Percentiles rank a stretch among this genome's conserved stretches.
Evolutionary conservation across 169 alveolate genomes (phyloP).

Genomic region (Cryptosporidium parvum): DNA sequence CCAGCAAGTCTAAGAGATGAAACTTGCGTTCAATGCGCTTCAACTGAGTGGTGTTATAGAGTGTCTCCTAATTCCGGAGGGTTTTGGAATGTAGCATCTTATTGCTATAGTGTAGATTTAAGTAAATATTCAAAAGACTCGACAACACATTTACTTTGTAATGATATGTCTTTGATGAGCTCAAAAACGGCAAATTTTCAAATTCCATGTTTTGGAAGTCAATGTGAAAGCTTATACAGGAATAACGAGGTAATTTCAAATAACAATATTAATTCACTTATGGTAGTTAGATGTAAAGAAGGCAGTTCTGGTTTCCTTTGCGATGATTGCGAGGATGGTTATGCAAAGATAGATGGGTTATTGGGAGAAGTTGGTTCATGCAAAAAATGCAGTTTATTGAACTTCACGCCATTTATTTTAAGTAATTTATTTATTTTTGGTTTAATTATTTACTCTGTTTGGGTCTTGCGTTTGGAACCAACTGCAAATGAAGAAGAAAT

Average conservation of each 20-base stretch:
- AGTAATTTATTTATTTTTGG: constrained; percentile 16
- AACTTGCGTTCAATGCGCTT: constrained; percentile 32
- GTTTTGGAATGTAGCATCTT: constrained; percentile 75
- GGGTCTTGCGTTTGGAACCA: constrained; percentile 74
- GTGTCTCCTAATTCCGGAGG: constrained; percentile 30
- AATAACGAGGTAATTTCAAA: constrained; percentile 17
- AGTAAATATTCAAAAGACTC: constrained; percentile 7
- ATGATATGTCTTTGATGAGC: constrained; percentile 6
- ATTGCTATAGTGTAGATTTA: constrained; percentile 40
- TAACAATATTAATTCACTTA: neutral
- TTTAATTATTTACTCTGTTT: constrained; percentile 48
- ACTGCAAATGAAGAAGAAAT: constrained; percentile 76
- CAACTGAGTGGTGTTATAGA: constrained; percentile 53
- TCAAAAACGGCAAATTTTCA: constrained; percentile 14
- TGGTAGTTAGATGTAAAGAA: constrained; percentile 43
- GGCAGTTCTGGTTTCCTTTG: constrained; percentile 69
- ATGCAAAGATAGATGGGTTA: constrained; percentile 26
- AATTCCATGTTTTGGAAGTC: constrained; percentile 61
- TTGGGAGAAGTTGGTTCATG: neutral
- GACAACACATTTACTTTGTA: constrained; percentile 34
- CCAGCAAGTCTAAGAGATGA: constrained; percentile 27
- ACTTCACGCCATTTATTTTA: constrained; percentile 4
- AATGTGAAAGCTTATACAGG: constrained; percentile 40
- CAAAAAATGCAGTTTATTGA: constrained; percentile 34
- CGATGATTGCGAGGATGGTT: constrained; percentile 52